Evolutionary conservation across 192 early-diverging fungal genomes (phyloP).

Genomic region (Linnemannia hyalina): DNA sequence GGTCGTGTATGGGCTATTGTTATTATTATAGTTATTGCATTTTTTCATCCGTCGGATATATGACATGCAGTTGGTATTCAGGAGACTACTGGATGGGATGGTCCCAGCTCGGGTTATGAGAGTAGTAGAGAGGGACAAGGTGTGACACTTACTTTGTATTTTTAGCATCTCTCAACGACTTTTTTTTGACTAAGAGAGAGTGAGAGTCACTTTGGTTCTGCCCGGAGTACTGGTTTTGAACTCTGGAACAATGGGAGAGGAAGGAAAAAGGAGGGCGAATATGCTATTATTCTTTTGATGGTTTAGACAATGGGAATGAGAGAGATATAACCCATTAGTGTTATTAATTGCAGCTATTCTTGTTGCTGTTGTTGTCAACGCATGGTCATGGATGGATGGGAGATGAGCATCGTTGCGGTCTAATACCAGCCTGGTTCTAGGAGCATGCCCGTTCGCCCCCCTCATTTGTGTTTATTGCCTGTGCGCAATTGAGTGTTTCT

Average conservation of each 20-base stretch:
- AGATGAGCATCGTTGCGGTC: not conserved
- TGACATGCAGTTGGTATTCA: not conserved
- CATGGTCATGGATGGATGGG: too few species aligned
- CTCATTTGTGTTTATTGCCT: constrained; percentile 2
- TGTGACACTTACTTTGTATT: too few species aligned
- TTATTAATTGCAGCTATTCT: too few species aligned
- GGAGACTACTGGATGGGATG: not conserved
- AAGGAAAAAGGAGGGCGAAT: not conserved
- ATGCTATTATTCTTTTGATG: too few species aligned
- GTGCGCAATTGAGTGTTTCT: not conserved
- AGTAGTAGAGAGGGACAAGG: not conserved
- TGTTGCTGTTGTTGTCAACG: too few species aligned
- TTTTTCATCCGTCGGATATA: not conserved
- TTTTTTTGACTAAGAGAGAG: not conserved
- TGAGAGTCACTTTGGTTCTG: not conserved
- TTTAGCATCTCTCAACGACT: too few species aligned
- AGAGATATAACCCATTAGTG: too few species aligned
- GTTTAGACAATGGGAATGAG: too few species aligned
- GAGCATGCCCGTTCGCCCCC: not conserved
- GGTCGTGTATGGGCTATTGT: not conserved
- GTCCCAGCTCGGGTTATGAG: not conserved
- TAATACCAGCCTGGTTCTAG: not conserved
- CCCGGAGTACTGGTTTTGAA: not conserved
- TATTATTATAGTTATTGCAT: not conserved
- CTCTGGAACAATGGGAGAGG: not conserved